A percentile compares a stretch with the other conserved stretches of the same genome.
Conservation (phyloP, 2,329 filamentous ascomycete species). For the Penicillium sp. region DNA sequence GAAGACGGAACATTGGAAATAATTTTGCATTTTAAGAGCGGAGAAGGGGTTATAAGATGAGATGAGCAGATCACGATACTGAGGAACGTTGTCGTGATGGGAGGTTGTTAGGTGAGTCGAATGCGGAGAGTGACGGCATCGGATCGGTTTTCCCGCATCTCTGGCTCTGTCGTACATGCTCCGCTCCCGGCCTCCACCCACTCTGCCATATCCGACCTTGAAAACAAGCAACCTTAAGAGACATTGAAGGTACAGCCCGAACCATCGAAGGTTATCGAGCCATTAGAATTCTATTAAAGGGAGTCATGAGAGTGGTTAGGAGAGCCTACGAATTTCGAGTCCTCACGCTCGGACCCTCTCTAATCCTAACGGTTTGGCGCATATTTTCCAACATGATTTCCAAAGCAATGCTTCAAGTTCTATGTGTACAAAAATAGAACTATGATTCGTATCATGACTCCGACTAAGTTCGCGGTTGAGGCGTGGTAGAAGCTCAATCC, state of each 20-base stretch:
- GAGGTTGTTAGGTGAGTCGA: not conserved
- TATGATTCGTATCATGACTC: not conserved
- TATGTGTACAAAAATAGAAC: slow-evolving; percentile 2
- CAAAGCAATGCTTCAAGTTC: not conserved
- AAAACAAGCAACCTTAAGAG: no score
- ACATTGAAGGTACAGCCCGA: no score
- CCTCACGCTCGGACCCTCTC: no score
- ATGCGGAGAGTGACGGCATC: not conserved
- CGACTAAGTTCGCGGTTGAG: not conserved
- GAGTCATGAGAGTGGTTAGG: no score
- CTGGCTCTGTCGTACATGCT: no score
- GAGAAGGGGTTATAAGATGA: not conserved
- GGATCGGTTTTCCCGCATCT: no score
- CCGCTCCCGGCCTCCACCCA: no score
- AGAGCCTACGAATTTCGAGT: no score
- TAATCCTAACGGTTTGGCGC: not conserved
- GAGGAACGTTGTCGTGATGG: not conserved
- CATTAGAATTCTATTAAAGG: no score
- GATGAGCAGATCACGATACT: not conserved
- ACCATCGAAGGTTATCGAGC: no score
- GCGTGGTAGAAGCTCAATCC: not conserved
- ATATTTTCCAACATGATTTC: not conserved
- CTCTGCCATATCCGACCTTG: no score
- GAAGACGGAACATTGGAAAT: slow-evolving; percentile 22
- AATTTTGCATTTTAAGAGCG: slow-evolving; percentile 15